Percentiles rank a stretch among this genome's conserved stretches.
Conservation (phyloP, 73 alveolate species). For the Paramecium tetraurelia region DNA sequence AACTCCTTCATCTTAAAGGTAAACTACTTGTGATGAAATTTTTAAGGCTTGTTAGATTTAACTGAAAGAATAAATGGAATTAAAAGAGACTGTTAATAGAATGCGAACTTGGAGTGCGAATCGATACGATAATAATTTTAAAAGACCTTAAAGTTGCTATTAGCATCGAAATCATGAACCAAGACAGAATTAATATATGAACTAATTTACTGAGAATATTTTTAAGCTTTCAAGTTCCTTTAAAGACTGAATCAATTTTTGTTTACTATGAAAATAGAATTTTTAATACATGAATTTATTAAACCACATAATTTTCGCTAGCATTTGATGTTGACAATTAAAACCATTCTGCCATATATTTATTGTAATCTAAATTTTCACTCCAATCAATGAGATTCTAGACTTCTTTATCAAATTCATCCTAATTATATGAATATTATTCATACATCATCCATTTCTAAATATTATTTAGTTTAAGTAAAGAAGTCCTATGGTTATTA, state of each 20-base stretch:
- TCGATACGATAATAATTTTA: background rate
- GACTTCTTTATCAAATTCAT: slow-evolving; percentile 55
- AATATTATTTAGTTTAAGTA: slow-evolving; percentile 34
- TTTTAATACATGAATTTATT: background rate
- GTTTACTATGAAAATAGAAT: background rate
- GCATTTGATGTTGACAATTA: slow-evolving; percentile 82
- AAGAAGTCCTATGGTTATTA: background rate
- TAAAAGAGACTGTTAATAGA: background rate
- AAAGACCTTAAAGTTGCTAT: background rate
- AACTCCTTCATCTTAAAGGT: background rate
- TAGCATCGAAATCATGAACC: background rate
- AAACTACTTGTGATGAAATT: background rate
- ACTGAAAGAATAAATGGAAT: background rate
- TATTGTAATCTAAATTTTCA: slow-evolving; percentile 87
- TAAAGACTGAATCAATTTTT: slow-evolving; percentile 16
- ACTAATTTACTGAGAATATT: background rate
- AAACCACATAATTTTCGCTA: slow-evolving; percentile 53
- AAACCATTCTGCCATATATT: slow-evolving; percentile 83
- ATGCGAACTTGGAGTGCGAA: background rate
- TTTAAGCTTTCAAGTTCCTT: background rate
- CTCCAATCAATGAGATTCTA: slow-evolving; percentile 84
- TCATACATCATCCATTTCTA: slow-evolving; percentile 59
- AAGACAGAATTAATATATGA: background rate
- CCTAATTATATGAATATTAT: background rate
- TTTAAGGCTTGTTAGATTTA: background rate